phyloP scores from a whole-genome alignment of 495 filamentous ascomycete species.

The Poronia punctata region DNA sequence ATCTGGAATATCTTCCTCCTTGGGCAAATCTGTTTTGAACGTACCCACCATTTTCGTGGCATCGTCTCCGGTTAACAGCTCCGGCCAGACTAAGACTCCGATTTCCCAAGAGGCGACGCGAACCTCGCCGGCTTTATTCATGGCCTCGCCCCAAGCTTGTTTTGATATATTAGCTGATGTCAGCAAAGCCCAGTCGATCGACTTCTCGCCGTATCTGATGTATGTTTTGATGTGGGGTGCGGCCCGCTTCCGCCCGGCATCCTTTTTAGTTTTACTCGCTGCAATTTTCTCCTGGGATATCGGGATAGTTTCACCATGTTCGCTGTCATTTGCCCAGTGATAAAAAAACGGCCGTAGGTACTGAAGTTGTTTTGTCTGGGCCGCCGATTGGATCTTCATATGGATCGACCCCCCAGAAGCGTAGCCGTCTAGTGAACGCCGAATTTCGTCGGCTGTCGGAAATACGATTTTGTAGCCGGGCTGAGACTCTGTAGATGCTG shows the following conservation, averaged over 20 bases:
- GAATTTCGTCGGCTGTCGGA: slow-evolving; percentile 72
- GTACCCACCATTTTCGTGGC: slow-evolving; percentile 58
- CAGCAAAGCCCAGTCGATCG: slow-evolving; percentile 81
- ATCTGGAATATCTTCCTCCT: slow-evolving; percentile 1
- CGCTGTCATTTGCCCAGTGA: slow-evolving; percentile 58
- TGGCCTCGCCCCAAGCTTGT: slow-evolving; percentile 77
- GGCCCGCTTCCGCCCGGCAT: slow-evolving; percentile 60
- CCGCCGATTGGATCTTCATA: slow-evolving; percentile 59
- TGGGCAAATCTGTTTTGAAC: slow-evolving; percentile 54
- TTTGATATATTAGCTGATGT: slow-evolving; percentile 83
- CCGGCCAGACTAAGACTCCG: slow-evolving; percentile 81
- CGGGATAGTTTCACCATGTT: slow-evolving; percentile 25
- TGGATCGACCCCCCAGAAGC: slow-evolving; percentile 74
- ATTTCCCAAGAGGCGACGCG: slow-evolving; percentile 78
- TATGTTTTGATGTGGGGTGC: slow-evolving; percentile 93
- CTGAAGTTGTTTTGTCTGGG: slow-evolving; percentile 66
- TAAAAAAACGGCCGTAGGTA: slow-evolving; percentile 64
- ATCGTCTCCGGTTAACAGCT: slow-evolving; percentile 44
- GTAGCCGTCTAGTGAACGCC: slow-evolving; percentile 75
- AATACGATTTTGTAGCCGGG: slow-evolving; percentile 59
- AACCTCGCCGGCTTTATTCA: slow-evolving; percentile 48
- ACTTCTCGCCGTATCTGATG: slow-evolving; percentile 55
- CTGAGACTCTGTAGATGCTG: slow-evolving; percentile 7
- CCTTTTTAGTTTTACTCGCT: slow-evolving; percentile 12
- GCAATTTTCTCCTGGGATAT: not conserved